These are phyloP conservation scores for Candida namnaoensis DNA, from an alignment of 805 yeast genomes.

Conservation along the genomic window DNA sequence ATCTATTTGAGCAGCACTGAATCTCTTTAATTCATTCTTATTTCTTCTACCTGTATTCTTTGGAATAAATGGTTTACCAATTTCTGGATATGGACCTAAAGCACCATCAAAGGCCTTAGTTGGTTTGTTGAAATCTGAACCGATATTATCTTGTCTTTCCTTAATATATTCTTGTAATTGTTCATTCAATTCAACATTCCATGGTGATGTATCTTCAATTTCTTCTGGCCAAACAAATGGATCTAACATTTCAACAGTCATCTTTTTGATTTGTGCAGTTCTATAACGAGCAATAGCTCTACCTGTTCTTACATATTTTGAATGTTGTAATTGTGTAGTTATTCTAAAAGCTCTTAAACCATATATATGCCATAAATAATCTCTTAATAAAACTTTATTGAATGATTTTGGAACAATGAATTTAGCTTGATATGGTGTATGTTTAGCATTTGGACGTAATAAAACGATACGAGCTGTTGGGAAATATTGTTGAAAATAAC, in stretches of 20 bases:
- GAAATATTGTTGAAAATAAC: conserved; percentile 68
- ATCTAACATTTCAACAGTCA: conserved; percentile 93
- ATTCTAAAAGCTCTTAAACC: conserved; percentile 85
- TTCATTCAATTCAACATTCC: conserved; percentile 30
- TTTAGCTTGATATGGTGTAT: conserved; percentile 95
- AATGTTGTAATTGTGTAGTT: conserved; percentile 78
- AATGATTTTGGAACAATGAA: conserved; percentile 90
- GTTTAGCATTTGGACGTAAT: conserved; percentile 89
- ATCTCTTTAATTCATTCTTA: conserved; percentile 2
- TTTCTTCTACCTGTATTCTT: conserved; percentile 19
- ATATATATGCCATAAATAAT: conserved; percentile 83
- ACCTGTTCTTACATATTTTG: conserved; percentile 53
- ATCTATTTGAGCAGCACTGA: conserved; percentile 8
- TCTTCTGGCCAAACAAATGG: conserved; percentile 94
- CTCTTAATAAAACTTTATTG: conserved; percentile 91
- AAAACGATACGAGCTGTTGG: conserved; percentile 80
- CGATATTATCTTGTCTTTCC: conserved; percentile 38
- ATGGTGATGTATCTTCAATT: conserved; percentile 31
- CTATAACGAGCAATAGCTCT: conserved; percentile 62
- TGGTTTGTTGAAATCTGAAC: conserved; percentile 65
- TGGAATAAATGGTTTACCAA: conserved; percentile 62
- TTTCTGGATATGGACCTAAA: conserved; percentile 46
- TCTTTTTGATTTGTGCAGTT: conserved; percentile 78
- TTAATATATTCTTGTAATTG: conserved; percentile 45
- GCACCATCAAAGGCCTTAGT: conserved; percentile 67